A percentile compares a stretch with the other conserved stretches of the same genome.
Evolutionary conservation across 345 rosid genomes (phyloP).

Genomic region (Eucalyptus brandiana): DNA sequence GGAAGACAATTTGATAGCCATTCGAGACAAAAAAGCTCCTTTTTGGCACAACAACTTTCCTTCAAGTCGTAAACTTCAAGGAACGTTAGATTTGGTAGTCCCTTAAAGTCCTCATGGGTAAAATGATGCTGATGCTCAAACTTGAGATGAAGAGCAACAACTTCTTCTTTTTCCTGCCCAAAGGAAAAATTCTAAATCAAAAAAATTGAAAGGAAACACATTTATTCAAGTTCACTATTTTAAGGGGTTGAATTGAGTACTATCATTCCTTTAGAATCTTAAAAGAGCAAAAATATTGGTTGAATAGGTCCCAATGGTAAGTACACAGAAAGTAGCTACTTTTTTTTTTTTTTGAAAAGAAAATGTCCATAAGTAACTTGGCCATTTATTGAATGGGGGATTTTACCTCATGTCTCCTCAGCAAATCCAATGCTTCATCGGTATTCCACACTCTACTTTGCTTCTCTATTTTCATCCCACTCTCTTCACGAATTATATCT

Average conservation of each 20-base stretch:
- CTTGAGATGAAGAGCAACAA: no score
- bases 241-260: not conserved
- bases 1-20: rapidly evolving
- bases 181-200: not conserved
- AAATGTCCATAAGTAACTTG: no score
- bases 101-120: no score
- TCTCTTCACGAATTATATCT: no score
- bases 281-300: not conserved
- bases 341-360: no score
- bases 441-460: not conserved
- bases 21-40: rapidly evolving
- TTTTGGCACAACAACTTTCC: rapidly evolving
- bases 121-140: rapidly evolving
- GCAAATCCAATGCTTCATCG: not conserved
- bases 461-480: no score
- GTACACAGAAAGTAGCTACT: no score
- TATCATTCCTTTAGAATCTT: no score
- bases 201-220: not conserved
- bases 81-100: no score
- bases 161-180: not conserved
- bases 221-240: not conserved
- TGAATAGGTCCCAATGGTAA: no score
- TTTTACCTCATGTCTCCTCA: not conserved
- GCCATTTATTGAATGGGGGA: no score
- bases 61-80: no score